Conservation (phyloP, 768 basidiomycete genomes). For the Kwoniella dendrophila region DNA sequence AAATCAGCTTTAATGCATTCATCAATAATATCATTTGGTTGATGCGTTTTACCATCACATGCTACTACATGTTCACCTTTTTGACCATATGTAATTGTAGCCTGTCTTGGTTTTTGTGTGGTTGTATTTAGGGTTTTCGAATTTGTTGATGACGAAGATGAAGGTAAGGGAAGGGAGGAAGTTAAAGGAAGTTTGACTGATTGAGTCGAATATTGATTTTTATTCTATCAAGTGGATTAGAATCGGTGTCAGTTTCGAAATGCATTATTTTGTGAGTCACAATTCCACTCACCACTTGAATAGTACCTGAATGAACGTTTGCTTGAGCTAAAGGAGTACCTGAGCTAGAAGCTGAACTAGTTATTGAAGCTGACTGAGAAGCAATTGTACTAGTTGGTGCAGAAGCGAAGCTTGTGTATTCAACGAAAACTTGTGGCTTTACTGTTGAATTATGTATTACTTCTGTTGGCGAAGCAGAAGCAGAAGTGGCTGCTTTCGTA, state of each 20-base stretch:
- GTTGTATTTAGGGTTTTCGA: constrained; percentile 10
- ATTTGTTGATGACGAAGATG: constrained; percentile 1
- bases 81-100: constrained; percentile 9
- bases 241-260: too few species aligned
- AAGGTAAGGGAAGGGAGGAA: constrained; percentile 1
- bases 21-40: constrained; percentile 11
- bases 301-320: background rate
- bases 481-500: background rate
- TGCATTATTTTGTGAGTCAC: too few species aligned
- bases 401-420: constrained; percentile 1
- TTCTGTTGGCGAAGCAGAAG: background rate
- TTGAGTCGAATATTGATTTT: background rate
- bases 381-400: background rate
- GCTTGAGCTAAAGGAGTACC: constrained; percentile 6
- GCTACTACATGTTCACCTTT: constrained; percentile 19
- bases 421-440: constrained; percentile 11
- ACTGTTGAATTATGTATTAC: background rate
- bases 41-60: constrained; percentile 11
- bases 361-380: background rate
- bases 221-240: constrained; percentile 6
- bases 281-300: constrained; percentile 8
- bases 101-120: constrained; percentile 12
- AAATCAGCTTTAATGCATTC: constrained; percentile 19
- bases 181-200: background rate
- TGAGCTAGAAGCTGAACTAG: background rate